Evolutionary conservation across 148 eudicot genomes (phyloP).

Genomic region (Rhododendron mucronatum): DNA sequence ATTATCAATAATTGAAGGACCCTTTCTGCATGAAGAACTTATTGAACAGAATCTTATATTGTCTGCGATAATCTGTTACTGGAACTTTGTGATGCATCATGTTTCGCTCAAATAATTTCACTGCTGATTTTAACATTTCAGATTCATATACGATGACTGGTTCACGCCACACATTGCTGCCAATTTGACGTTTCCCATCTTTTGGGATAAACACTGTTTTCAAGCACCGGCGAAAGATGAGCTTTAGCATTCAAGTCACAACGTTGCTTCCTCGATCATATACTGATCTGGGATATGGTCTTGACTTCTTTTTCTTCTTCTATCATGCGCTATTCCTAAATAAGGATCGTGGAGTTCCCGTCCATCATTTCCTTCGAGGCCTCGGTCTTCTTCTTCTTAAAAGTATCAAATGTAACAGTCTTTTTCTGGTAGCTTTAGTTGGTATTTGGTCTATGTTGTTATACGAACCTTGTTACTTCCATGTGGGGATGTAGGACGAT

Average conservation of each 20-base stretch:
- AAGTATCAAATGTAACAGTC: background rate
- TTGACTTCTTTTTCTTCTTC: background rate
- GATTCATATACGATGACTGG: constrained; percentile 86
- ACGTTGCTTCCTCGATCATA: background rate
- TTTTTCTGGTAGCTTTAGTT: background rate
- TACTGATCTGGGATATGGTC: too few species aligned
- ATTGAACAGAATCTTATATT: background rate
- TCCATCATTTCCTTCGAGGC: too few species aligned
- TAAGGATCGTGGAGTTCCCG: too few species aligned
- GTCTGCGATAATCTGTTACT: background rate
- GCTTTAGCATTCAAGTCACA: constrained; percentile 39
- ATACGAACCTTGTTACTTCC: background rate
- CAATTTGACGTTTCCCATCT: constrained; percentile 57
- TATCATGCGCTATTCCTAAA: too few species aligned
- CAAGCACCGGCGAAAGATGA: constrained; percentile 57
- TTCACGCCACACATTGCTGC: constrained; percentile 83
- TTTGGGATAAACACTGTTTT: constrained; percentile 76
- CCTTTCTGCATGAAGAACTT: too few species aligned
- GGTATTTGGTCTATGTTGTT: background rate
- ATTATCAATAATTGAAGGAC: background rate
- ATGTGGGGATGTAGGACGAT: background rate
- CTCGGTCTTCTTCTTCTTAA: background rate
- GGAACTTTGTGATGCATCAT: background rate
- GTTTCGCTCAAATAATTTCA: background rate
- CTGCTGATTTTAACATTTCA: constrained; percentile 17